phyloP scores from a whole-genome alignment of 345 rosid species.

The Dovyalis caffra region DNA sequence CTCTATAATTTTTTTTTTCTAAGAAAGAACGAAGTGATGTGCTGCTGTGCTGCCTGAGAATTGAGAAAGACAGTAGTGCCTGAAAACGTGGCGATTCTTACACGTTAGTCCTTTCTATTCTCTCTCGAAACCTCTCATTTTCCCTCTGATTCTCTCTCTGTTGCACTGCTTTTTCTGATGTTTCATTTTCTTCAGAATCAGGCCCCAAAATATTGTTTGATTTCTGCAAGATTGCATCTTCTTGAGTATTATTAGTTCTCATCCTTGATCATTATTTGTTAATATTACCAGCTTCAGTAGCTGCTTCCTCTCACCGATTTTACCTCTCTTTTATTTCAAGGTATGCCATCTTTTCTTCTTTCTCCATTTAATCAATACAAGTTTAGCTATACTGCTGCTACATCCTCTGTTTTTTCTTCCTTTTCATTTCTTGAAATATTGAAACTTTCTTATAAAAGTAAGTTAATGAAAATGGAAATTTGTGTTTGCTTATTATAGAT shows the following conservation, averaged over 20 bases:
- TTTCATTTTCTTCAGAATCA: neutral
- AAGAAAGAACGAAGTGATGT: neutral
- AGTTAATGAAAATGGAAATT: too few relatives aligned
- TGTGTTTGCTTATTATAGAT: too few relatives aligned
- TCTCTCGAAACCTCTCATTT: neutral
- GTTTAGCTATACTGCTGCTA: neutral
- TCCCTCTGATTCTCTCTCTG: neutral
- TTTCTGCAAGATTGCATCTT: neutral
- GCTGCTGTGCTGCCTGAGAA: neutral
- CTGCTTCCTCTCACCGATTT: neutral
- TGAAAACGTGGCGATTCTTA: slow-evolving; percentile 28
- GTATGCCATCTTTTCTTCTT: neutral
- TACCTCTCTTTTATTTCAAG: neutral
- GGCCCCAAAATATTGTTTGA: neutral
- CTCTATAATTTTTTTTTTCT: too few relatives aligned
- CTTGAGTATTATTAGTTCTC: neutral
- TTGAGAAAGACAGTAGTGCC: neutral
- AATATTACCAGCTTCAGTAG: neutral
- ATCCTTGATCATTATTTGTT: too few relatives aligned
- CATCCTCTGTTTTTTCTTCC: neutral
- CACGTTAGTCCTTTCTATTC: slow-evolving; percentile 9
- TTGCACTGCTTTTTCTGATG: neutral
- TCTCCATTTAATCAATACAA: neutral
- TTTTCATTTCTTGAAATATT: neutral
- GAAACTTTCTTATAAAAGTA: too few relatives aligned